Conservation (phyloP, 2,329 filamentous ascomycete species). For the Xylariaceae sp. region DNA sequence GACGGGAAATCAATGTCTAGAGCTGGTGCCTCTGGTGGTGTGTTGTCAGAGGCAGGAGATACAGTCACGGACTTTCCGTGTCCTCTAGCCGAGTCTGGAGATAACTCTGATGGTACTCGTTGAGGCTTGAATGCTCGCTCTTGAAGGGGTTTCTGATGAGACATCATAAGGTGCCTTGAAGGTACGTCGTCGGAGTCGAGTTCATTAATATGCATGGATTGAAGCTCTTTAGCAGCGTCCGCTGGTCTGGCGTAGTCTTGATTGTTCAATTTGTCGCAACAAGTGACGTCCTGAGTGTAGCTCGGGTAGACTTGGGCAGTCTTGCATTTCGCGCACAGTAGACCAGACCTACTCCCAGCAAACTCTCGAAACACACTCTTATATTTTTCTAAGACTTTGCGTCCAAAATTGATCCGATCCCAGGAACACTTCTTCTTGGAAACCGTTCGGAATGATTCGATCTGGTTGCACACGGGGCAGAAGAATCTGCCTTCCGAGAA, state of each 20-base stretch:
- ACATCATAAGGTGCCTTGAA: neutral
- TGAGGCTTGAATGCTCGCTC: neutral
- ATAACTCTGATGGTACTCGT: neutral
- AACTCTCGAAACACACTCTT: conserved; percentile 1
- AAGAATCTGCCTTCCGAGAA: conserved; percentile 14
- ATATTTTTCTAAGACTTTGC: neutral
- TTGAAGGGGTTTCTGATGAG: too few species aligned
- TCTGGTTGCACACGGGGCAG: conserved; percentile 13
- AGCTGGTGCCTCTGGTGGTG: neutral
- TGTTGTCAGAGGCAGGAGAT: neutral
- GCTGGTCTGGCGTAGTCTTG: too few species aligned
- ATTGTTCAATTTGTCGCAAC: too few species aligned
- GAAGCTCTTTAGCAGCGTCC: too few species aligned
- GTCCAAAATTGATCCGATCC: conserved; percentile 8
- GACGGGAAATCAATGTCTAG: too few species aligned
- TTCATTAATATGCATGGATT: too few species aligned
- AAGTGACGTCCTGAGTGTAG: too few species aligned
- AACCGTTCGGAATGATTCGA: conserved; percentile 9
- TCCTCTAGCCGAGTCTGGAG: neutral
- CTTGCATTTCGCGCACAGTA: neutral
- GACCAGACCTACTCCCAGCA: neutral
- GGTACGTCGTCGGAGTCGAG: neutral
- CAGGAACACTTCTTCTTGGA: conserved; percentile 18
- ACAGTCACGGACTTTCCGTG: neutral
- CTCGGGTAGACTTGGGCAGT: neutral